phyloP scores from a whole-genome alignment of 1,139 yeast species.

The Yueomyces sp. region DNA sequence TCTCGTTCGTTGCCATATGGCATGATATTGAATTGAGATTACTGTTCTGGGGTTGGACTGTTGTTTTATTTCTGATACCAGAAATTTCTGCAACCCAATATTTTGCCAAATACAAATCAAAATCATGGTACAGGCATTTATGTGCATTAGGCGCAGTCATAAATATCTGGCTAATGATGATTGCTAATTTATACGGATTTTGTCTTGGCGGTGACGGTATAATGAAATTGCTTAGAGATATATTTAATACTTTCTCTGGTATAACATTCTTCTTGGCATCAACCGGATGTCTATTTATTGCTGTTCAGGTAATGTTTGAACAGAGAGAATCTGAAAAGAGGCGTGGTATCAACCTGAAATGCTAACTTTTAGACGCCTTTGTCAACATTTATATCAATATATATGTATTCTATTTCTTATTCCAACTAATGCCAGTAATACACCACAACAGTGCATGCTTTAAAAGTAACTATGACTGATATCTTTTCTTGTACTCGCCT shows the following conservation, averaged over 20 bases:
- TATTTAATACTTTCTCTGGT: conserved; percentile 63
- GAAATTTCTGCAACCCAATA: conserved; percentile 54
- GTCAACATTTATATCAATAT: too few species aligned
- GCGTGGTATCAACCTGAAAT: conserved; percentile 68
- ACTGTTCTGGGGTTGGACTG: conserved; percentile 91
- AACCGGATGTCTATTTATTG: conserved; percentile 62
- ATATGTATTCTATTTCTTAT: too few species aligned
- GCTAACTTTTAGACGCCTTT: conserved; percentile 28
- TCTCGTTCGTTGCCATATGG: conserved; percentile 96
- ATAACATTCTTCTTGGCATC: conserved; percentile 52
- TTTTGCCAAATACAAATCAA: conserved; percentile 31
- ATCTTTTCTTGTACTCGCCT: conserved; percentile 56
- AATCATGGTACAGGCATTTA: conserved; percentile 62
- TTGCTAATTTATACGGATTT: conserved; percentile 89
- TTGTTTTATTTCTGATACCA: conserved; percentile 80
- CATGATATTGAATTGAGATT: conserved; percentile 86
- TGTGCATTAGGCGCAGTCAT: conserved; percentile 81
- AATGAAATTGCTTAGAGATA: conserved; percentile 45
- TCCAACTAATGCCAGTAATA: too few species aligned
- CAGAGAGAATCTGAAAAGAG: conserved; percentile 76
- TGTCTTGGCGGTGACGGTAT: conserved; percentile 88
- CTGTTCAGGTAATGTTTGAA: conserved; percentile 90
- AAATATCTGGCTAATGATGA: conserved; percentile 97
- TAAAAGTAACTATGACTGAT: not conserved
- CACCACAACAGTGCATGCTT: too few species aligned